Evolutionary conservation across 352 stramenopile species (phyloP), one percentile per base, ranked within the genome.

Genomic region (Aphanomyces invadans): DNA sequence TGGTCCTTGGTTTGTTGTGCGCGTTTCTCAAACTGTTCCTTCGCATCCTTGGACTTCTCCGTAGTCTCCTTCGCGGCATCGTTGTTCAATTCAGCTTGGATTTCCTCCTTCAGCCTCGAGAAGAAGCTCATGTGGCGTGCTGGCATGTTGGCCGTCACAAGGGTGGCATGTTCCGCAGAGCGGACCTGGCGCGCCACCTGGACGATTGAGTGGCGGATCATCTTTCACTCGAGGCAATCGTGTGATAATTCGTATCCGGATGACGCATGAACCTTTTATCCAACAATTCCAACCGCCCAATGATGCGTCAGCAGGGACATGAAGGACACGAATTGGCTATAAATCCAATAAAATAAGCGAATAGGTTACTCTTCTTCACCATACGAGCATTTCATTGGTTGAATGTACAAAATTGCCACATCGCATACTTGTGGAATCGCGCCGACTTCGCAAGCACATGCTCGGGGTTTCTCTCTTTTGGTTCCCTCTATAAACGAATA

Each of bases 51-150:
- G 54, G 83, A 76, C 72, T 87, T 75, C 38, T 88, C 73, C 63
- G 87, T 87, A 42, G 79, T 84, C 69, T 88, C 83, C 55, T 86
- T 70, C 17, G 53, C 74, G 52, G 89, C 72, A 69, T 90, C 80
- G 61, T 90, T 89, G 51, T 88, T 79, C 62, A 90, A 76, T 70
- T 92, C 84, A 53, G 76, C 83, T 70, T 90, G 85, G 38, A 90
- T 73, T 62, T 88, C 80, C 60, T 89, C 88, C 73, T 89, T 91
- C 44, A 90, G 57, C 63, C 90, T 77, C 52, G 78, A 83, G 64
- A 88, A 89, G 72, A 90, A 84, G 23, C 81, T 79, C 77, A 90
- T 84, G 3, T 71, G 39, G 23, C 81, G 80, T 7, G 28, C 60
- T 11, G 19, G 29, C n/a, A 31, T 1, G 11, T 57, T 57, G 49